Evolutionary conservation across 495 filamentous ascomycete species (phyloP).

Genomic region (Penicillium ochrochloron): DNA sequence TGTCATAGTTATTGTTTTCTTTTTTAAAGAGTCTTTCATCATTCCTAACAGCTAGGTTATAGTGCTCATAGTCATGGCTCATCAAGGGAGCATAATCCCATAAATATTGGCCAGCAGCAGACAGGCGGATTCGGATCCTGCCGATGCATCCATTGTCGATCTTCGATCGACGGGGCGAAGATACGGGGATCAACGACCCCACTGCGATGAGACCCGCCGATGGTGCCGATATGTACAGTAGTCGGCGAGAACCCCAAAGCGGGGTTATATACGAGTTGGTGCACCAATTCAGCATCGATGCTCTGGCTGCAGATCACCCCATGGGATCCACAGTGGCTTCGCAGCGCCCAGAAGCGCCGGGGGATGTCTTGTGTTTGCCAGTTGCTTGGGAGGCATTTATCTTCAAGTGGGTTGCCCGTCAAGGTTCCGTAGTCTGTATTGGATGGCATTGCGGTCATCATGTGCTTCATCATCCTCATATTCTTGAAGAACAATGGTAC

Average conservation of each 20-base stretch:
- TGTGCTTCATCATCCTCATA: conserved; percentile 46
- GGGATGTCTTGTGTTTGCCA: not conserved
- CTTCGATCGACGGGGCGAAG: not conserved
- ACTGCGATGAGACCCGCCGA: conserved; percentile 1
- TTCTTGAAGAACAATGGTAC: conserved; percentile 45
- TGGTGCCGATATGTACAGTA: not conserved
- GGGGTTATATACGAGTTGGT: not conserved
- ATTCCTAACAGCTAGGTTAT: not conserved
- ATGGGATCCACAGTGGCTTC: conserved; percentile 13
- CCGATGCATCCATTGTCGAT: not conserved
- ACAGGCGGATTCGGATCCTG: not conserved
- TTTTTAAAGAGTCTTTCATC: not conserved
- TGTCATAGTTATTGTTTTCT: not conserved
- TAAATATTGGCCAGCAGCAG: not conserved
- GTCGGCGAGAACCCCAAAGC: not conserved
- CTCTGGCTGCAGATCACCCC: conserved; percentile 19
- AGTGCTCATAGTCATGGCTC: not conserved
- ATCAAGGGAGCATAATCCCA: not conserved
- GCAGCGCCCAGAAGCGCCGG: not conserved
- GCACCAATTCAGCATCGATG: not conserved
- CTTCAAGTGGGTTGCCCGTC: conserved; percentile 45
- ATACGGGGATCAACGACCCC: not conserved
- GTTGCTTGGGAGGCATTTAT: not conserved
- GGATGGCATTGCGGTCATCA: conserved; percentile 40
- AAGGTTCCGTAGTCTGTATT: conserved; percentile 40